phyloP scores from a whole-genome alignment of 108 stramenopile species.

The Schizochytrium sp. region DNA sequence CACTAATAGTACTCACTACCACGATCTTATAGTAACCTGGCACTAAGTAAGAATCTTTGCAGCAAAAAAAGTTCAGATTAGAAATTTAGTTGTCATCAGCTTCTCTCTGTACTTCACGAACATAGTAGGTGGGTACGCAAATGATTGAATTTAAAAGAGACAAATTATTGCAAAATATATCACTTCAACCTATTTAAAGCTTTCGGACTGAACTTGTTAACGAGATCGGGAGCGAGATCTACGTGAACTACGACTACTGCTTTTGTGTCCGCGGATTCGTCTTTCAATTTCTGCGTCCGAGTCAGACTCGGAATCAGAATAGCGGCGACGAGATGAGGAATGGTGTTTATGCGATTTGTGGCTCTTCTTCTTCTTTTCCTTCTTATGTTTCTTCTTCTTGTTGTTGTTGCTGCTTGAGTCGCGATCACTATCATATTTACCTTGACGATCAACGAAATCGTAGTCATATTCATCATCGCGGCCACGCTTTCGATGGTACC shows the following conservation, averaged over 20 bases:
- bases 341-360: background rate
- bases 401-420: background rate
- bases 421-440: background rate
- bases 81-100: too few relatives aligned
- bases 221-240: background rate
- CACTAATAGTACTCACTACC: too few relatives aligned
- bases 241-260: background rate
- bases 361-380: background rate
- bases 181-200: too few relatives aligned
- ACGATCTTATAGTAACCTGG: too few relatives aligned
- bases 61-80: too few relatives aligned
- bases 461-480: constrained; percentile 26
- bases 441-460: background rate
- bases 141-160: too few relatives aligned
- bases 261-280: background rate
- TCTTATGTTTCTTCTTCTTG: constrained; percentile 37
- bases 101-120: too few relatives aligned
- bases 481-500: background rate
- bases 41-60: too few relatives aligned
- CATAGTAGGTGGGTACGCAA: too few relatives aligned
- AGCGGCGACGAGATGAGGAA: background rate
- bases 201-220: too few relatives aligned
- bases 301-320: background rate
- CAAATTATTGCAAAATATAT: too few relatives aligned
- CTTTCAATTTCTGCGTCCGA: constrained; percentile 1